Evolutionary conservation across 108 stramenopile species (phyloP), one percentile per base, ranked within the genome.

Genomic region (Nannochloropsis gaditana): DNA sequence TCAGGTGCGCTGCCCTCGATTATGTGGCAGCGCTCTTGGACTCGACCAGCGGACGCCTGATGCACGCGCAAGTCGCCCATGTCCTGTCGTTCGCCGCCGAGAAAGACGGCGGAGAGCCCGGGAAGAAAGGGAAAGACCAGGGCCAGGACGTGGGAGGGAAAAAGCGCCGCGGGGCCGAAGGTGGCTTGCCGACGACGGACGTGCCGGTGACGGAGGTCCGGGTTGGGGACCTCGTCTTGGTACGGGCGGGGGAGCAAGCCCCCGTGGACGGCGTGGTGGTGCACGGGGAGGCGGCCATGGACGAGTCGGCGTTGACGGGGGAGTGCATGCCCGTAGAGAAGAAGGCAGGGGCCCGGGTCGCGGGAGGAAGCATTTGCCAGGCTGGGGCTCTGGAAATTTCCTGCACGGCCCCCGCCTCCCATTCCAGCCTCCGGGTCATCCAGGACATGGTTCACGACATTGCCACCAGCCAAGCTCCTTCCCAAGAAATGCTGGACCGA

Each of bases 371-470:
- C 2, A 73, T 73, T n/a, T 73, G 59, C 8, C 59, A 73, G 59
- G n/a, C 59, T 15, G 59, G 59, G 15, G 59, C 59, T 15, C n/a
- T 73, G 59, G 59, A 73, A n/a, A n/a, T 73, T n/a, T n/a, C 3
- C 15, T 73, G 59, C 59, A 73, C 6, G 59, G 59, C 59, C 59
- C 59, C 59, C 19, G 59, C 59, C 19, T n/a, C 19, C n/a, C 59
- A 73, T 15, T 73, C 59, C 19, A 73, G 59, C 59, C n/a, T 73
- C 19, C 59, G 59, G 8, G 59, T 73, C 19, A 73, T 73, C 59
- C 59, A 73, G 59, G 59, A 73, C n/a, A n/a, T 73, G 59, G 59
- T 73, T 15, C 59, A 73, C n/a, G 59, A 73, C n/a, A 73, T 73
- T 2, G 59, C 59, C 59, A 73, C 59, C n/a, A 73, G 19, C 59